phyloP scores from a whole-genome alignment of 352 stramenopile genomes.

The Pythium aquatile region DNA sequence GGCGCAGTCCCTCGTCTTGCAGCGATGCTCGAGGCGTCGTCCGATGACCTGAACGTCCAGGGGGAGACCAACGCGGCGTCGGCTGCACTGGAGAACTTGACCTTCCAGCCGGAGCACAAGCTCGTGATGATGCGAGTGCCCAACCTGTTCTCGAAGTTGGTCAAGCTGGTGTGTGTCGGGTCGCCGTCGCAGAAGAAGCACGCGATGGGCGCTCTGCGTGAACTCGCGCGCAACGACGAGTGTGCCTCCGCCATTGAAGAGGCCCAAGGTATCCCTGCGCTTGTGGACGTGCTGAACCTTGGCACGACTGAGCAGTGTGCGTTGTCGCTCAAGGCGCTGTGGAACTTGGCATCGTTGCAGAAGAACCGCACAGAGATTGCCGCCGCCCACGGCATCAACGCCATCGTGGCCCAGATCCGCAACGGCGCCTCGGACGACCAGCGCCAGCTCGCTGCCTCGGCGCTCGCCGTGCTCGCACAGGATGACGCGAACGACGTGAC shows the following conservation, averaged over 20 bases:
- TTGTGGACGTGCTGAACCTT: constrained; percentile 12
- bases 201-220: constrained; percentile 5
- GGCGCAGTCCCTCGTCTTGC: neutral
- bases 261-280: constrained; percentile 4
- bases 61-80: constrained; percentile 2
- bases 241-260: neutral
- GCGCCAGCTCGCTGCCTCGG: constrained; percentile 3
- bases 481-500: constrained; percentile 14
- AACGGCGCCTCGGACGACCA: constrained; percentile 13
- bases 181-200: constrained; percentile 10
- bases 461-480: constrained; percentile 14
- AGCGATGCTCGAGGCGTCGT: neutral
- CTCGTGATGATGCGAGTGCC: neutral
- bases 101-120: constrained; percentile 14
- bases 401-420: constrained; percentile 13
- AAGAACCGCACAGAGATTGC: constrained; percentile 21
- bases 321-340: constrained; percentile 5
- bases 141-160: neutral
- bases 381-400: constrained; percentile 9
- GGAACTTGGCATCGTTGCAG: constrained; percentile 13
- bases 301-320: constrained; percentile 9
- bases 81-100: constrained; percentile 13
- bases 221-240: constrained; percentile 10
- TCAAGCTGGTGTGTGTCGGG: neutral
- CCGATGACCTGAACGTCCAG: too few relatives aligned